Base-by-base conservation (phyloP, 441 rosid species). In the Mallotus japonicus region DNA sequence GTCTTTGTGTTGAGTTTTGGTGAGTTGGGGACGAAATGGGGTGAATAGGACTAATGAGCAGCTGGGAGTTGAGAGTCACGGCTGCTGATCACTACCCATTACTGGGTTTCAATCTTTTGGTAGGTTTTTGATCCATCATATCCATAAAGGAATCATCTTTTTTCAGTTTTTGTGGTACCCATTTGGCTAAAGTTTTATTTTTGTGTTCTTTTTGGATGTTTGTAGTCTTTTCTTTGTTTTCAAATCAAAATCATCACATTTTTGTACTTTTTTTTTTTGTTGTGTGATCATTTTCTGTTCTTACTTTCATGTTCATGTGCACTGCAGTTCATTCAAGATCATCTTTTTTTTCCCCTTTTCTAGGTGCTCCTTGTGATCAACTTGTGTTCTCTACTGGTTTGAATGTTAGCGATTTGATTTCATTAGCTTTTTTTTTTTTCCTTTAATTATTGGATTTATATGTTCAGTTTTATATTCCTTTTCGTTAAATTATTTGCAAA, bases 31-130 rank as follows among this genome's bases (percentile, higher is more conserved):
- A 73, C 81, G 78, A 70, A 80, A 89, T 91, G 94, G 90, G 90
- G 83, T 84, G 88, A 82, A 37, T 57, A 22, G 55, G 69, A 77
- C 80, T 59, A 75, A 73, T 78, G 71, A 80, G 89, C 92, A 71
- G 93, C 92, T 91, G 91, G 83, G 84, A 77, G 78, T 80, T 76
- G 72, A 59, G 79, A 67, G 65, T 86, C 77, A 74, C 85, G 79
- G 90, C 90, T 84, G 87, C 88, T 82, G 79, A 66, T 54, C 46
- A 54, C 67, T 66, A 49, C 53, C 74, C 67, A 47, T 20, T 22
- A 53, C 72, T 56, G 51, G 69, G 49, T 77, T 77, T 65, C 40
- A 7, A 61, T 67, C 44, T 69, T 76, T 77, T 73, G 77, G 87
- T 81, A 67, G 66, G 84, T 19, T 13, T 46, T 78, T 82, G 78